A percentile compares a stretch with the other conserved stretches of the same genome.
phyloP scores from a whole-genome alignment of 208 protist genomes.

The Crithidia acanthocephali region DNA sequence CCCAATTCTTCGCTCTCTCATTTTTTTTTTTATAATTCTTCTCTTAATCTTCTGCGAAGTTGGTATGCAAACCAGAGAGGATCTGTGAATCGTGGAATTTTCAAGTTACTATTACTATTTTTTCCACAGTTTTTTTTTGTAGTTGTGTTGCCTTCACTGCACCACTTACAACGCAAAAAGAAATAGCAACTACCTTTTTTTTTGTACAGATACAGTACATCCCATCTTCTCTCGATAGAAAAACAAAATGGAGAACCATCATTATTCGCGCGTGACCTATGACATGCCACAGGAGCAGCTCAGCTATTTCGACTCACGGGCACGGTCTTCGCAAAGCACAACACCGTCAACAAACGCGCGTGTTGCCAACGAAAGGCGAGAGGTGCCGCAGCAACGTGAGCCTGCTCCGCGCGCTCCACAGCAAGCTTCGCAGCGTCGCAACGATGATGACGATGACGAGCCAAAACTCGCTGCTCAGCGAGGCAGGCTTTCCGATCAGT shows the following conservation, averaged over 20 bases:
- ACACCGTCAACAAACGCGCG: background rate
- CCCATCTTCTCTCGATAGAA: background rate
- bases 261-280: slow-evolving; percentile 5
- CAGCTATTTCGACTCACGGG: slow-evolving; percentile 24
- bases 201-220: background rate
- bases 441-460: slow-evolving; percentile 9
- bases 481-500: slow-evolving; percentile 22
- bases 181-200: background rate
- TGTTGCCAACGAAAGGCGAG: background rate
- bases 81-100: no score
- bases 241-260: slow-evolving; percentile 14
- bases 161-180: no score
- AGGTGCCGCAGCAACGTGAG: background rate
- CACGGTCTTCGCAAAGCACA: slow-evolving; percentile 1
- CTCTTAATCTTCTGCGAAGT: no score
- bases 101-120: no score
- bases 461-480: background rate
- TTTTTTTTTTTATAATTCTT: no score
- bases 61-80: no score
- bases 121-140: no score
- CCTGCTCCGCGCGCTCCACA: background rate
- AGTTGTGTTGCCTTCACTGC: no score
- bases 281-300: slow-evolving; percentile 37
- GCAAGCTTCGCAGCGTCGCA: background rate
- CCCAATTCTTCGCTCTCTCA: no score